Evolutionary conservation across 805 yeast genomes (phyloP), one percentile per base, ranked within the genome.

Genomic region (Yamadazyma laniorum): DNA sequence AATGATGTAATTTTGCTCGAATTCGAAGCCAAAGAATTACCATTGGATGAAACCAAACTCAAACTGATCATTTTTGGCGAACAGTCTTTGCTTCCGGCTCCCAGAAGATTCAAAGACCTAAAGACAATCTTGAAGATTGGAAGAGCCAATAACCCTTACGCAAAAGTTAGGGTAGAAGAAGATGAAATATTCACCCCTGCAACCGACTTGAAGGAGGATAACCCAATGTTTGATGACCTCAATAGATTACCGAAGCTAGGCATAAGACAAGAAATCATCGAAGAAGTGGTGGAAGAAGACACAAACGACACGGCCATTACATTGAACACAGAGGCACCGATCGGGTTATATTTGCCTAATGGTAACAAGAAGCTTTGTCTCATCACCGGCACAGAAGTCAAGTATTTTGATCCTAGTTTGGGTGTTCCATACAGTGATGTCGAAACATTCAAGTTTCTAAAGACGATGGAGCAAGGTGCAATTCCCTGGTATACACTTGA

Each of bases 371-470:
- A 79, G 60, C 61, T 72, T 51, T 84, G 96, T 70, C 66, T 82
- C 18, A 79, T 90, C 30, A 80, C 88, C 3, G 95, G 95, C 2
- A 74, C 74, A 34, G 81, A 80, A 32, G 95, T 93, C 13, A 75
- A 79, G 52, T 91, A 87, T 59, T 80, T 84, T 47, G 98, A 91
- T 65, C 98, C 98, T 0, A 72, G 77, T 25, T 80, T 84, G 19
- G 95, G 95, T 25, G 76, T 93, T 36, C 95, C 96, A 2, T 93
- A 93, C 61, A 74, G 82, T 34, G 82, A 82, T 46, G 85, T 88
- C 44, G 90, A 84, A 32, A 82, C 91, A n/a, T 88, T 81, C 56
- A 80, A 76, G 49, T 70, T 83, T 18, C 68, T 86, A 42, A 70
- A 72, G 46, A 53, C 60, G 13, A 70, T 76, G 14, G 72, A 69